Conservation (phyloP, 163 green algal genomes). For the Trebouxia gelatinosa region DNA sequence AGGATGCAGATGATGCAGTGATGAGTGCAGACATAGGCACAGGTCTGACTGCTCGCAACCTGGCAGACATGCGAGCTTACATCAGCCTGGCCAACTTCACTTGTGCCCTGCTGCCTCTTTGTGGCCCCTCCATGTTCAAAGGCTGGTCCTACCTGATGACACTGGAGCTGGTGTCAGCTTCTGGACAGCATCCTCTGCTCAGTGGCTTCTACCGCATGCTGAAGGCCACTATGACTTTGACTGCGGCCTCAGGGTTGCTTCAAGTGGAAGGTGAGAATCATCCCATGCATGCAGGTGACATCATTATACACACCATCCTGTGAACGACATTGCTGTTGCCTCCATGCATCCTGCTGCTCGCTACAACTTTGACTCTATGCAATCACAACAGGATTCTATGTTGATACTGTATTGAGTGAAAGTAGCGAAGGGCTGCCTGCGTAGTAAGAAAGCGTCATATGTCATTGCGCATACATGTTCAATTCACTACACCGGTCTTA, state of each 20-base stretch:
- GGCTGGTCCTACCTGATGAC: slow-evolving; percentile 15
- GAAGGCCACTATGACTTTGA: slow-evolving; percentile 9
- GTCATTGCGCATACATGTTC: too few relatives aligned
- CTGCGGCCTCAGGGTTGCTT: background rate
- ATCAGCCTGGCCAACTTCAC: slow-evolving; percentile 27
- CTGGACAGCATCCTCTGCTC: slow-evolving; percentile 16
- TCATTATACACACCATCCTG: background rate
- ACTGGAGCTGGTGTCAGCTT: slow-evolving; percentile 24
- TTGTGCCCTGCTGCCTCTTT: slow-evolving; percentile 6
- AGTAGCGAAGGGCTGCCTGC: background rate
- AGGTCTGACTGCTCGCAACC: slow-evolving; percentile 18
- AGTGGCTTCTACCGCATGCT: slow-evolving; percentile 34
- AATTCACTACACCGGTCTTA: too few relatives aligned
- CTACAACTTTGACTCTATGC: background rate
- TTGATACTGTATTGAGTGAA: background rate
- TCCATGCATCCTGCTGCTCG: background rate
- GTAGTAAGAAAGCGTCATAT: too few relatives aligned
- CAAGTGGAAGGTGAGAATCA: slow-evolving; percentile 1
- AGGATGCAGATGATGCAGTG: background rate
- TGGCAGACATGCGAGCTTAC: slow-evolving; percentile 31
- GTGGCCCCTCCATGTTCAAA: slow-evolving; percentile 16
- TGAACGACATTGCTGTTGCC: background rate
- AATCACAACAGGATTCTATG: too few relatives aligned
- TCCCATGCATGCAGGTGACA: background rate
- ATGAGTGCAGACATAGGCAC: slow-evolving; percentile 17